phyloP scores from a whole-genome alignment of 2,329 filamentous ascomycete species.

The Ophiostoma pallidulum region DNA sequence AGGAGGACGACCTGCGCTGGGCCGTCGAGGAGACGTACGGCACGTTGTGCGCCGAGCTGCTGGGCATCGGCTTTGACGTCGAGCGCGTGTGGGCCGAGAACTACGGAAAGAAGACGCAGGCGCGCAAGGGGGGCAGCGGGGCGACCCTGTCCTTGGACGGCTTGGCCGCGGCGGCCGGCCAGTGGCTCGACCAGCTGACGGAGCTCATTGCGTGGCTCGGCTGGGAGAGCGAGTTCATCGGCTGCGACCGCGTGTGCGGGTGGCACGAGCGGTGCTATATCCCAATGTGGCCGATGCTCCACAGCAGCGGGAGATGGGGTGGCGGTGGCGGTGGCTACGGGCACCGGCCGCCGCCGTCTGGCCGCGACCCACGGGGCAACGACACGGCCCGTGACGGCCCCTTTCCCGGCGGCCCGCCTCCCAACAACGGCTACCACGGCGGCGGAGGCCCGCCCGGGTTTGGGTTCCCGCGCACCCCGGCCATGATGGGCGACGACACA shows the following conservation, averaged over 20 bases:
- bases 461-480: conserved; percentile 15
- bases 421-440: conserved; percentile 6
- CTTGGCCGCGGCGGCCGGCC: background rate
- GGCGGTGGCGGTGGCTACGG: background rate
- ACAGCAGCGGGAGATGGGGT: conserved; percentile 5
- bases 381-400: too few species aligned
- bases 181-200: conserved; percentile 28
- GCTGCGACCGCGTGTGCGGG: conserved; percentile 31
- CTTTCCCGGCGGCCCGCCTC: too few species aligned
- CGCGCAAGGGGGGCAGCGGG: too few species aligned
- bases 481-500: conserved; percentile 20
- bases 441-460: conserved; percentile 4
- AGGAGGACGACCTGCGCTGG: conserved; percentile 29
- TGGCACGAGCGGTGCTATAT: conserved; percentile 38
- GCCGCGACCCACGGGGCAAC: too few species aligned
- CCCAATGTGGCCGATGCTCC: conserved; percentile 39
- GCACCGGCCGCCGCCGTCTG: background rate
- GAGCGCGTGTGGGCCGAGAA: conserved; percentile 29
- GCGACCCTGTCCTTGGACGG: too few species aligned
- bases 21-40: conserved; percentile 32
- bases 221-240: conserved; percentile 37
- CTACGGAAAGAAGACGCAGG: background rate
- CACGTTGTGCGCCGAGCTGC: conserved; percentile 31
- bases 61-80: conserved; percentile 33
- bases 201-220: conserved; percentile 41